phyloP scores from a whole-genome alignment of 2,329 filamentous ascomycete genomes.

The Ophiostoma triangulosporum region DNA sequence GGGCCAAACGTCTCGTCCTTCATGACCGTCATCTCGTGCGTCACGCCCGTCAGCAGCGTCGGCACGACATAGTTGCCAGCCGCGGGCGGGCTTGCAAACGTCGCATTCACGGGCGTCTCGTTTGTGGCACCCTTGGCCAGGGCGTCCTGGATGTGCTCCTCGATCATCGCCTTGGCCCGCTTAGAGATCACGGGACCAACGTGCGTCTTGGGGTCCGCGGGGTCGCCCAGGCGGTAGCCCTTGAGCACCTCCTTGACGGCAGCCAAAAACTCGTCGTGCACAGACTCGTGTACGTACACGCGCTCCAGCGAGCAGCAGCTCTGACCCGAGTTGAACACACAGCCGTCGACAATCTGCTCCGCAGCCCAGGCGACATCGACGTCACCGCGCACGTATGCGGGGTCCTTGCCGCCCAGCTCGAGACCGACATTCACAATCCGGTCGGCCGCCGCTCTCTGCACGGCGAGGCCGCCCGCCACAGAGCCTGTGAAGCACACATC shows the following conservation, averaged over 20 bases:
- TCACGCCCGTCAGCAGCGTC: slow-evolving; percentile 65
- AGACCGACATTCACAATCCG: slow-evolving; percentile 76
- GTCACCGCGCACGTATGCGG: slow-evolving; percentile 75
- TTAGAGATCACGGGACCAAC: slow-evolving; percentile 82
- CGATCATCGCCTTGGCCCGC: slow-evolving; percentile 61
- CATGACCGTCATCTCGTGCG: slow-evolving; percentile 80
- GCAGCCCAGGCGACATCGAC: slow-evolving; percentile 86
- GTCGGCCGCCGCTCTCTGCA: slow-evolving; percentile 73
- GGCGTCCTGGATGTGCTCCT: slow-evolving; percentile 70
- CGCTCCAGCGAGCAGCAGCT: slow-evolving; percentile 90
- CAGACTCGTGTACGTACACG: slow-evolving; percentile 74
- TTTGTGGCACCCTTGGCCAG: slow-evolving; percentile 72
- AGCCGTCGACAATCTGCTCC: slow-evolving; percentile 86
- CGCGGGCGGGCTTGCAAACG: slow-evolving; percentile 57
- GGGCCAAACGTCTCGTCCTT: slow-evolving; percentile 91
- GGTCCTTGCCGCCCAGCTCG: slow-evolving; percentile 89
- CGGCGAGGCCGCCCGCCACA: slow-evolving; percentile 71
- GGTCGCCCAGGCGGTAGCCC: slow-evolving; percentile 80
- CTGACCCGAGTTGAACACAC: slow-evolving; percentile 98
- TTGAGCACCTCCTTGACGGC: slow-evolving; percentile 68
- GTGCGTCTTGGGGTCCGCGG: slow-evolving; percentile 63
- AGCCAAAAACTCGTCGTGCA: slow-evolving; percentile 71
- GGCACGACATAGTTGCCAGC: slow-evolving; percentile 83
- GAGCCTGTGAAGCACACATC: slow-evolving; percentile 91
- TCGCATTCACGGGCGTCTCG: slow-evolving; percentile 62